Evolutionary conservation across 441 rosid genomes (phyloP).

Genomic region (Gossypium schwendimanii): DNA sequence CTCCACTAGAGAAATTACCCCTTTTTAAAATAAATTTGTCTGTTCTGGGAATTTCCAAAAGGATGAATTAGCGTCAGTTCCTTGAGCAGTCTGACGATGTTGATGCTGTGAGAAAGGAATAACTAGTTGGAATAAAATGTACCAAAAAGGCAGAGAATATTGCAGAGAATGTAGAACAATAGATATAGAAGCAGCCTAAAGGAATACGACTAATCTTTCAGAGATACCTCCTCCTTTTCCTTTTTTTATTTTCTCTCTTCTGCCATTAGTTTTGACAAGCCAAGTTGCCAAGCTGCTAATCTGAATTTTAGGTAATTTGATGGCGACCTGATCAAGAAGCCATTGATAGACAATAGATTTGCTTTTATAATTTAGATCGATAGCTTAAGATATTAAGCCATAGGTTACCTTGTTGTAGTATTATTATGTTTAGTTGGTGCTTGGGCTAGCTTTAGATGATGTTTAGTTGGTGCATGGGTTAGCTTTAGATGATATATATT

Average conservation of each 20-base stretch:
- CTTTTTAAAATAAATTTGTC: constrained; percentile 1
- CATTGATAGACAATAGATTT: neutral
- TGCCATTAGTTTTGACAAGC: neutral
- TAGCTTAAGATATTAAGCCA: neutral
- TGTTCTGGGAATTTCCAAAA: constrained; percentile 12
- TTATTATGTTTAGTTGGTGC: neutral
- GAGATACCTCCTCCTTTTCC: neutral
- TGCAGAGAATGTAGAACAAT: neutral
- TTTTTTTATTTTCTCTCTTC: neutral
- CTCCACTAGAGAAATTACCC: constrained; percentile 7
- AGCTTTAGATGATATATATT: neutral
- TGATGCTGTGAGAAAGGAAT: neutral
- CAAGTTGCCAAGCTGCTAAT: neutral
- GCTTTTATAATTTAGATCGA: neutral
- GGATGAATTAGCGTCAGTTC: neutral
- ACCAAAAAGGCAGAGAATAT: neutral
- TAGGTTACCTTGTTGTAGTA: no score
- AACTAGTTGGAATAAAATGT: neutral
- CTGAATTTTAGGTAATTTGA: neutral
- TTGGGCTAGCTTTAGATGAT: neutral
- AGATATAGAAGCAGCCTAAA: neutral
- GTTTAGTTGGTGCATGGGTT: neutral
- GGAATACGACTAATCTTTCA: neutral
- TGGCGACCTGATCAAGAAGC: neutral
- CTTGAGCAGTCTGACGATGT: neutral